These are phyloP conservation scores for Rhodosorus marinus DNA, from an alignment of 23 red algal genomes.

Conservation along the genomic window DNA sequence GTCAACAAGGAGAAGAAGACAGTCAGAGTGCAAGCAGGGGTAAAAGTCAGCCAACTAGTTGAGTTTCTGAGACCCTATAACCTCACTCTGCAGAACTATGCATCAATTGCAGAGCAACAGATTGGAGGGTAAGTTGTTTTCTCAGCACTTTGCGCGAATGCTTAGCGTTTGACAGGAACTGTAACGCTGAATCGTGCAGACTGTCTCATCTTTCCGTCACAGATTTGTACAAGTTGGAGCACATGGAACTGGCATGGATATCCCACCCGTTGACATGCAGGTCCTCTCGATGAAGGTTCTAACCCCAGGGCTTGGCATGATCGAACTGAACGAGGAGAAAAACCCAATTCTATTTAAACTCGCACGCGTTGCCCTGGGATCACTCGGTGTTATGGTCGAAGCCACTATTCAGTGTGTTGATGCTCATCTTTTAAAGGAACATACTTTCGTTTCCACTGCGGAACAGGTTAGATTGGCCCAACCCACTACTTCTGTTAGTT, in stretches of 20 bases:
- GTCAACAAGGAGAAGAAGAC: conserved; percentile 17
- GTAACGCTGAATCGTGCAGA: too few species aligned
- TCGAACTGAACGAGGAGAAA: conserved; percentile 22
- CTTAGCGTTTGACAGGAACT: too few species aligned
- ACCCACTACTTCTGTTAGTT: too few species aligned
- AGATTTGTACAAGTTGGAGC: conserved; percentile 68
- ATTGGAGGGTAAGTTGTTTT: too few species aligned
- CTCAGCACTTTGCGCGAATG: too few species aligned
- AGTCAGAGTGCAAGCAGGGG: conserved; percentile 61
- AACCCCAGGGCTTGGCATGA: conserved; percentile 41
- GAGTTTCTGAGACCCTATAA: conserved; percentile 39
- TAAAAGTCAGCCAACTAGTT: conserved; percentile 33
- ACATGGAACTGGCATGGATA: conserved; percentile 56
- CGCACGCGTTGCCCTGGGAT: conserved; percentile 43
- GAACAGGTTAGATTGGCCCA: conserved; percentile 27
- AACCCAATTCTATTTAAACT: conserved; percentile 25
- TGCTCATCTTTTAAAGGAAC: conserved; percentile 45
- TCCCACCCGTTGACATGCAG: conserved; percentile 74
- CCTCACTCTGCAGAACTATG: conserved; percentile 57
- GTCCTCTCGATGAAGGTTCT: conserved; percentile 46
- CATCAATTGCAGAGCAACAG: conserved; percentile 86
- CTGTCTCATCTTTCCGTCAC: too few species aligned
- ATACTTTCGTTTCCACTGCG: conserved; percentile 19
- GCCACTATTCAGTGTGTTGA: conserved; percentile 48
- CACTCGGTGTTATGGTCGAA: conserved; percentile 58